Evolutionary conservation across 2,329 filamentous ascomycete genomes (phyloP), one percentile per base, ranked within the genome.

Genomic region (Botryosphaeria agaves): DNA sequence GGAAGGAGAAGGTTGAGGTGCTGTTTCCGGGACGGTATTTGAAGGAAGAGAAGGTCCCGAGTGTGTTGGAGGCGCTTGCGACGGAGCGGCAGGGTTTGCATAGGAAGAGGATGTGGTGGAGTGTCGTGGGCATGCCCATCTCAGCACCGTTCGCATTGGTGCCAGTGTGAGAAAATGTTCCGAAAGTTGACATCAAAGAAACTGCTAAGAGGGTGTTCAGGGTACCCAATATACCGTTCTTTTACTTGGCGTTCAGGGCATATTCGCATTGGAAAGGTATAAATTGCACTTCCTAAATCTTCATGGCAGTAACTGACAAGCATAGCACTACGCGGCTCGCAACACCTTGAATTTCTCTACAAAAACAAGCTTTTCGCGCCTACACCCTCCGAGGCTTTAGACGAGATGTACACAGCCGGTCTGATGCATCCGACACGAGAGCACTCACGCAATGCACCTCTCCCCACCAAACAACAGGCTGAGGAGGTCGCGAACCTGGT

Each of bases 201-300:
- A 25, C 18, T 16, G 20, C 32, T 35, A 31, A 43, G 25, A n/a
- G 26, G 23, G 18, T 36, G 14, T 8, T 7, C 41, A 91, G 82
- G 37, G 67, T 94, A 38, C 85, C 87, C 20, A 94, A 98, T 49
- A 62, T 98, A 8, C 89, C 89, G 12, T 95, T 95, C 62, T 95
- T 95, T 62, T 98, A 95, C 53, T 69, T 95, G 24, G 72, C 71
- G 12, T 98, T 91, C 59, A 71, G 89, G 39, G 78, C 83, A 20
- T 16, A 47, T 34, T 53, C 50, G 25, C 51, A 56, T 35, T 47
- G 39, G 49, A 46, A 49, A 40, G 37, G 35, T 42, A 21, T n/a
- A n/a, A n/a, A 32, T 26, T 31, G 24, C 14, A 14, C 15, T n/a
- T 15, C 14, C 9, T 7, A 8, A n/a, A 16, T 15, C 3, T 6